Percentiles rank a stretch among this genome's conserved stretches.
Evolutionary conservation across 2,329 filamentous ascomycete species (phyloP).

Genomic region (Aspergillus sp.): DNA sequence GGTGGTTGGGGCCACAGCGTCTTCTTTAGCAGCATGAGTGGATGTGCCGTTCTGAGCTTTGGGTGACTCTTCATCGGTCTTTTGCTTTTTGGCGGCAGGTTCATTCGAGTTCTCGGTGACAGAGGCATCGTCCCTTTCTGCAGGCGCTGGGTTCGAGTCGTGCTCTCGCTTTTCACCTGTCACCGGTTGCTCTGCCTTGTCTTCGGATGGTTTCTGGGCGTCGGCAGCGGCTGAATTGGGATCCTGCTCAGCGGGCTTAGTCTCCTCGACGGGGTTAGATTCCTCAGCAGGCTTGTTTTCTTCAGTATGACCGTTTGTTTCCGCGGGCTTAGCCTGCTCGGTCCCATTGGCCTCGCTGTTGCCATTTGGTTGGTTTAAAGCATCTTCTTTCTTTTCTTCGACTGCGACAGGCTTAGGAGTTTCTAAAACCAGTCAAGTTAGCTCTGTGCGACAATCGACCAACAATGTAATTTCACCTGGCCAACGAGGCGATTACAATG

Average conservation of each 20-base stretch:
- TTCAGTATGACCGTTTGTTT: conserved; percentile 7
- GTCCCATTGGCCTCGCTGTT: not conserved
- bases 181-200: conserved; percentile 7
- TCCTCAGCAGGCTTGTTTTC: conserved; percentile 6
- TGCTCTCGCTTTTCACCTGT: conserved; percentile 22
- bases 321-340: conserved; percentile 4
- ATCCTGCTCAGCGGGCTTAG: conserved; percentile 4
- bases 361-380: conserved; percentile 5
- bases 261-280: conserved; percentile 6
- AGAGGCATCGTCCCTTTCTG: conserved; percentile 5
- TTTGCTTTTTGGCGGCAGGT: conserved; percentile 32
- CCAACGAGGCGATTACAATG: no score
- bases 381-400: conserved; percentile 3
- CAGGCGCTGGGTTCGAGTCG: conserved; percentile 6
- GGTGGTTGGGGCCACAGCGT: conserved; percentile 5
- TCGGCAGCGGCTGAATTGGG: conserved; percentile 1
- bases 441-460: not conserved
- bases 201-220: conserved; percentile 2
- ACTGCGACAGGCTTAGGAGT: conserved; percentile 4
- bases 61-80: conserved; percentile 13
- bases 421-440: conserved; percentile 13
- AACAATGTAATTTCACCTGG: no score
- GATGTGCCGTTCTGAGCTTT: conserved; percentile 11
- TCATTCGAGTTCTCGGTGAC: conserved; percentile 11
- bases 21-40: conserved; percentile 3